Evolutionary conservation across 768 basidiomycete genomes (phyloP).

Genomic region (Panaeolus papilionaceus): DNA sequence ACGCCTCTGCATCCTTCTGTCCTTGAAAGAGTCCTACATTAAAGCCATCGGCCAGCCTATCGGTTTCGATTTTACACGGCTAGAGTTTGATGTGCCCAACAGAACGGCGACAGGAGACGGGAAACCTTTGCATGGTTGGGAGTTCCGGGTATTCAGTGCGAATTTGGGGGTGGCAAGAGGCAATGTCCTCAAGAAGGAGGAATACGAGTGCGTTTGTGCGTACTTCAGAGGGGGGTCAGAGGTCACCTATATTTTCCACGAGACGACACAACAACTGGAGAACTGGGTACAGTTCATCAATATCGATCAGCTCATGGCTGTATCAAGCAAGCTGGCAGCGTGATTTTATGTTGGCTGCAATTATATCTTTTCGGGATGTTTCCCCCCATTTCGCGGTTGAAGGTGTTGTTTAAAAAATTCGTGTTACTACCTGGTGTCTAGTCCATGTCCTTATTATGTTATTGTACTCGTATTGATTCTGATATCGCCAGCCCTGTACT

Average conservation of each 20-base stretch:
- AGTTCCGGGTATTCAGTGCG: conserved; percentile 82
- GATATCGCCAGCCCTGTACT: neutral
- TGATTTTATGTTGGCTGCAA: conserved; percentile 26
- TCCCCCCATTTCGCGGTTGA: neutral
- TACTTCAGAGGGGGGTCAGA: conserved; percentile 75
- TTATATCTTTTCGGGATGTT: neutral
- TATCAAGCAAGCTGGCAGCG: conserved; percentile 77
- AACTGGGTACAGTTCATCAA: conserved; percentile 87
- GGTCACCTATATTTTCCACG: conserved; percentile 76
- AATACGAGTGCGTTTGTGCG: conserved; percentile 79
- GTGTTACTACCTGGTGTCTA: neutral
- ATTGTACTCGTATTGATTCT: conserved; percentile 7
- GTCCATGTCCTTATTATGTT: neutral
- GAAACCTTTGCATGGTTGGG: conserved; percentile 78
- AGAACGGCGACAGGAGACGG: conserved; percentile 71
- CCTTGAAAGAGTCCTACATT: conserved; percentile 84
- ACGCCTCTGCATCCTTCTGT: conserved; percentile 77
- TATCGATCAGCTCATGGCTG: conserved; percentile 82
- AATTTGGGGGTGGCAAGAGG: conserved; percentile 71
- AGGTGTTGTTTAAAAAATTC: neutral
- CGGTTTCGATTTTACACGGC: conserved; percentile 82
- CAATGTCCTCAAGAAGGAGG: conserved; percentile 62
- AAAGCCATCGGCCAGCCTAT: conserved; percentile 83
- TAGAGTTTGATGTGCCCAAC: conserved; percentile 79
- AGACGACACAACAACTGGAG: conserved; percentile 68